Conservation (phyloP, 176 grass and related monocot species). For the Echinochloa phyllopogon region DNA sequence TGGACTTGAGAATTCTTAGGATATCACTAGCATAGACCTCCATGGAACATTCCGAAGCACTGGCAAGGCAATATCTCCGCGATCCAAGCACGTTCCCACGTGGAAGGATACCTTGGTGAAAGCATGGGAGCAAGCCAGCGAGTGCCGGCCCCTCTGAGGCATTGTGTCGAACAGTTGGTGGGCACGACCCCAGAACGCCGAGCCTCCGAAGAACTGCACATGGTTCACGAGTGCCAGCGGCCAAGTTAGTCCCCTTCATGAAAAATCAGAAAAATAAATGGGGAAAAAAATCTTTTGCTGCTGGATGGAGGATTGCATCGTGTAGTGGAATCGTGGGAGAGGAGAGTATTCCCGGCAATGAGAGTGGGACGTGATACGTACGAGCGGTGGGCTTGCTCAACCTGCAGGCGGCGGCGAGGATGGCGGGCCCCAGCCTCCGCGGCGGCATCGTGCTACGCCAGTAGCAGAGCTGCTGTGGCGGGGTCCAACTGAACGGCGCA, state of each 20-base stretch:
- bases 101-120: neutral
- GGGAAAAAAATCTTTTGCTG: neutral
- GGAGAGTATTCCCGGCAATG: neutral
- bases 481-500: neutral
- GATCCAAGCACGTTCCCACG: neutral
- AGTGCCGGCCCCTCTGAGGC: neutral
- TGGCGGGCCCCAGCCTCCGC: neutral
- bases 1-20: slow-evolving; percentile 51
- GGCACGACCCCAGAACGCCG: neutral
- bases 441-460: slow-evolving; percentile 19
- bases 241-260: neutral
- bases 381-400: neutral
- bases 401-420: slow-evolving; percentile 31
- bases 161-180: slow-evolving; percentile 38
- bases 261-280: neutral
- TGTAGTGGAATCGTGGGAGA: neutral
- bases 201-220: slow-evolving; percentile 22
- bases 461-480: neutral
- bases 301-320: neutral
- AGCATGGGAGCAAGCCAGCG: neutral
- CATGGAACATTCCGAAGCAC: neutral
- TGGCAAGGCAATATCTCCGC: slow-evolving; percentile 9
- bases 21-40: slow-evolving; percentile 21
- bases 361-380: neutral
- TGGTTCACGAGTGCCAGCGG: neutral